Conservation (phyloP, 1,139 yeast species). For the Pneumocystis jirovecii region DNA sequence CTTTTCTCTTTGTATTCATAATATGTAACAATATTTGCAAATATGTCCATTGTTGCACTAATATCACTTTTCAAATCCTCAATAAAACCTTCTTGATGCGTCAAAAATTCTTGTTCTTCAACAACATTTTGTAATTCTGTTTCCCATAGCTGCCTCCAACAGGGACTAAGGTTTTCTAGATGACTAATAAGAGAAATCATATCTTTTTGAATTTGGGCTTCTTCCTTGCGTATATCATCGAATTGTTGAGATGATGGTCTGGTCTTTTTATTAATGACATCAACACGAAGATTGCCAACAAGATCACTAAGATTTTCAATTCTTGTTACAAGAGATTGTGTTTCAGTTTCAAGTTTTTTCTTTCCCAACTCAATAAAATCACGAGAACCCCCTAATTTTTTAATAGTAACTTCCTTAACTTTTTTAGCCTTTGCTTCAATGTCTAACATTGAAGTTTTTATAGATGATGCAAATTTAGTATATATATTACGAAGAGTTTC, state of each 20-base stretch:
- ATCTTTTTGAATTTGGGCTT: constrained; percentile 40
- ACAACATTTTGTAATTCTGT: constrained; percentile 76
- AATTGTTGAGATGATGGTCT: constrained; percentile 66
- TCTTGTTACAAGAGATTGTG: constrained; percentile 38
- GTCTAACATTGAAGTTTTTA: background rate
- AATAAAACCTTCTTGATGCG: constrained; percentile 74
- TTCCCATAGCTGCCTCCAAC: constrained; percentile 91
- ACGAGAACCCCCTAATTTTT: background rate
- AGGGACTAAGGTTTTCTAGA: constrained; percentile 55
- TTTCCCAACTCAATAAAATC: background rate
- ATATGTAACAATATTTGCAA: constrained; percentile 9
- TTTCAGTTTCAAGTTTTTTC: background rate
- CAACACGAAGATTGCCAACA: constrained; percentile 78
- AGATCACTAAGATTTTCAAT: constrained; percentile 88
- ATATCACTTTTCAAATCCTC: constrained; percentile 70
- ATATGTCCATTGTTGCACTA: constrained; percentile 19
- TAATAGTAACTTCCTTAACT: background rate
- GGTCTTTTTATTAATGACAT: constrained; percentile 85
- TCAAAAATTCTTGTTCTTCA: constrained; percentile 85
- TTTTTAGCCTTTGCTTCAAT: background rate
- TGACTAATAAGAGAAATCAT: constrained; percentile 44
- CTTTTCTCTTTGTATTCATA: constrained; percentile 16
- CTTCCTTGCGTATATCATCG: constrained; percentile 49
- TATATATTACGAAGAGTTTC: background rate
- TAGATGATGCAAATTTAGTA: background rate